Evolutionary conservation across 1,284 basidiomycete genomes (phyloP), one percentile per base, ranked within the genome.

Genomic region (Takashimella tepidaria): DNA sequence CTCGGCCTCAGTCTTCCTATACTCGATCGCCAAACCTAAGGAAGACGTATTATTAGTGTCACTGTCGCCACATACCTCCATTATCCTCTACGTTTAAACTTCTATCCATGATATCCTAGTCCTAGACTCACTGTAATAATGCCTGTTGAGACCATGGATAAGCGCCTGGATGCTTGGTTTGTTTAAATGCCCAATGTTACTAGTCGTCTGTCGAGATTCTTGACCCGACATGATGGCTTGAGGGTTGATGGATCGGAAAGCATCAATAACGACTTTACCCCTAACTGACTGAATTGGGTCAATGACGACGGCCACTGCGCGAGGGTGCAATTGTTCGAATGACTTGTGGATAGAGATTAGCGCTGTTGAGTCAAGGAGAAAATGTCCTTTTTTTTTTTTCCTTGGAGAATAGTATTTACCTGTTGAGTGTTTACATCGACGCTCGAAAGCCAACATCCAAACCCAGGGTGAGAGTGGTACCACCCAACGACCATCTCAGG

Each of bases 391-490:
- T n/a, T n/a, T 37, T 8, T 8, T 37, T 16, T 2, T n/a, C n/a
- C 24, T 16, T 49, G 19, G 6, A 4, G 2, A 40, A 40, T 10
- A 24, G n/a, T 22, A 66, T 81, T 56, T 56, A 88, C 92, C 79
- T 96, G 93, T 75, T 99, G 96, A 4, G 96, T 99, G 78, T 98
- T 98, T 73, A 98, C 93, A 78, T 99, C 96, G 41, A 98, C 96
- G 64, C 91, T 93, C 48, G 92, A 96, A 41, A 99, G 79, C 96
- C 96, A 99, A 76, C 96, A 99, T 4, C 96, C 96, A 74, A 98
- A 99, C 25, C 96, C 96, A 51, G 96, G 96, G 79, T 99, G 96
- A 47, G 96, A 98, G 77, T 99, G 96, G 74, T 99, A 99, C 96
- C 96, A 99, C 6, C 96, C 96, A 0, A 99, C 96, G 10, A 98